phyloP scores from a whole-genome alignment of 805 yeast species.

The Teunomyces cretensis region DNA sequence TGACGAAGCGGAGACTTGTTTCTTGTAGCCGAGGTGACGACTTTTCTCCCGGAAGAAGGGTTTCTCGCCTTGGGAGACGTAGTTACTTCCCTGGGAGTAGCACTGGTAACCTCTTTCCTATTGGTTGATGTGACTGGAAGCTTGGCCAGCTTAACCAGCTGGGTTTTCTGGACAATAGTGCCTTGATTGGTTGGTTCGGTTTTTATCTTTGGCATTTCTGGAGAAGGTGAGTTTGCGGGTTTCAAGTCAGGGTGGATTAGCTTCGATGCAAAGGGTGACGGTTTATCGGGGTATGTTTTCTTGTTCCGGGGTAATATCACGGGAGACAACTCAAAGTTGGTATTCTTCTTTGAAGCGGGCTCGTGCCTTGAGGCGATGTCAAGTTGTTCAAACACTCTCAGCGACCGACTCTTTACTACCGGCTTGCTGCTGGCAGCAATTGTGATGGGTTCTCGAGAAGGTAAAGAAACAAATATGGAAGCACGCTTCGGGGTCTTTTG shows the following conservation, averaged over 20 bases:
- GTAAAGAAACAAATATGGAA: constrained; percentile 37
- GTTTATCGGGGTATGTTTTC: not conserved
- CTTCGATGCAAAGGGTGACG: not conserved
- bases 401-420: constrained; percentile 12
- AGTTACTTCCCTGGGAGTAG: too few relatives aligned
- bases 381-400: constrained; percentile 17
- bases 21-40: not conserved
- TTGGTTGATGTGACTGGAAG: not conserved
- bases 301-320: not conserved
- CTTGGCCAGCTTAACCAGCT: not conserved
- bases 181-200: not conserved
- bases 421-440: constrained; percentile 10
- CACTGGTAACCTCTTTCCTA: not conserved
- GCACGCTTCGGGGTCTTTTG: constrained; percentile 30
- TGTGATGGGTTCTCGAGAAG: constrained; percentile 38
- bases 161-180: not conserved
- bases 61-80: too few relatives aligned
- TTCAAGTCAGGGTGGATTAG: not conserved
- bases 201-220: not conserved
- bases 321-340: constrained; percentile 1
- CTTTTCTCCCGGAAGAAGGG: not conserved
- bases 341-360: constrained; percentile 1
- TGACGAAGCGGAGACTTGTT: not conserved
- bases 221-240: not conserved
- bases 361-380: constrained; percentile 14